Evolutionary conservation across 768 basidiomycete species (phyloP).

Genomic region (Kwoniella dendrophila): DNA sequence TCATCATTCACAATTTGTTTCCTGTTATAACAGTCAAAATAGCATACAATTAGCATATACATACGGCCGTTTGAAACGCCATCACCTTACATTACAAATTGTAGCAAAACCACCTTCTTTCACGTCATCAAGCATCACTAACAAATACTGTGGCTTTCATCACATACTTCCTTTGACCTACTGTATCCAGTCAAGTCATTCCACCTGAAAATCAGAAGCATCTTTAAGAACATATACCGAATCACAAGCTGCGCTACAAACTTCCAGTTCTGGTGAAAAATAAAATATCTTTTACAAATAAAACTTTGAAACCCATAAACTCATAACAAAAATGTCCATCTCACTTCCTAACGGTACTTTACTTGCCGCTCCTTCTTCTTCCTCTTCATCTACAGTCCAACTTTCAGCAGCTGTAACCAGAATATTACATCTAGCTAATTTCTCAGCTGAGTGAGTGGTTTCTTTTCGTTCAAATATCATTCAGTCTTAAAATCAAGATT

Average conservation of each 20-base stretch:
- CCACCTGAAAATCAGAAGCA: not conserved
- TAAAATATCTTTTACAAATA: not conserved
- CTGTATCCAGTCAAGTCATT: not conserved
- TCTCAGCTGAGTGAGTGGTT: conserved; percentile 69
- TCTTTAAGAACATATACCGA: too few species aligned
- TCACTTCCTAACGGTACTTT: conserved; percentile 52
- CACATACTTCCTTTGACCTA: conserved; percentile 1
- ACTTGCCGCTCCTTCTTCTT: conserved; percentile 42
- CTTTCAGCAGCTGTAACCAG: conserved; percentile 94
- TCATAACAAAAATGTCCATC: conserved; percentile 43
- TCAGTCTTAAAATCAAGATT: not conserved
- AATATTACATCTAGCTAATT: conserved; percentile 88
- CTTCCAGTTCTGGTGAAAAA: not conserved
- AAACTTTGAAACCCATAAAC: not conserved
- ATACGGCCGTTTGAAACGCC: conserved; percentile 22
- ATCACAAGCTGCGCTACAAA: too few species aligned
- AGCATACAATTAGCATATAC: conserved; percentile 3
- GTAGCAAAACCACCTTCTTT: conserved; percentile 8
- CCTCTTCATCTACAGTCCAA: conserved; percentile 28
- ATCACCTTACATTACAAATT: not conserved
- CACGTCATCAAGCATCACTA: conserved; percentile 5
- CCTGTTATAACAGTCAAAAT: not conserved
- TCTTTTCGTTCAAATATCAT: not conserved
- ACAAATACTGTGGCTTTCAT: not conserved
- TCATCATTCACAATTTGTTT: conserved; percentile 6